Conservation (phyloP, 2,329 filamentous ascomycete genomes). For the Beauveria rudraprayagi region DNA sequence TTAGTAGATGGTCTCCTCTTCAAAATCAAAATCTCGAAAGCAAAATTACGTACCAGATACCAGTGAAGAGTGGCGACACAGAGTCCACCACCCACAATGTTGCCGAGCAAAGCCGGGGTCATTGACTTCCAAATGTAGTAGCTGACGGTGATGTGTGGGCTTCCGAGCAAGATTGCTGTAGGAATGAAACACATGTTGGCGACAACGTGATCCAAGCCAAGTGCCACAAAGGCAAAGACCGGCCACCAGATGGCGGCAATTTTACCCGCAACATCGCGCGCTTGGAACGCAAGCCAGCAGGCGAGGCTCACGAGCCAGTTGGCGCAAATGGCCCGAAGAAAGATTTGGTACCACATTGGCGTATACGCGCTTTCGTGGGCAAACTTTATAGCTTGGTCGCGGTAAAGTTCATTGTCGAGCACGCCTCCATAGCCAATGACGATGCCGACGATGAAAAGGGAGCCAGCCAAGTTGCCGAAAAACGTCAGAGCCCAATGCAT, state of each 20-base stretch:
- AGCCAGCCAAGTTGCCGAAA: conserved; percentile 38
- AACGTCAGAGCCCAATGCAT: conserved; percentile 34
- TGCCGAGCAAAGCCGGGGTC: conserved; percentile 42
- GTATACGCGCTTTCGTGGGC: conserved; percentile 38
- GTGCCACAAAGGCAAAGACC: conserved; percentile 42
- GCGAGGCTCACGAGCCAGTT: conserved; percentile 50
- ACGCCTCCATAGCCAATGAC: conserved; percentile 40
- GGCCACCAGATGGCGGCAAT: conserved; percentile 47
- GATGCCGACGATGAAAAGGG: conserved; percentile 37
- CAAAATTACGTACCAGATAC: conserved; percentile 5
- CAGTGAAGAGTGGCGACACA: conserved; percentile 35
- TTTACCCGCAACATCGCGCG: conserved; percentile 42
- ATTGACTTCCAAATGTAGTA: conserved; percentile 49
- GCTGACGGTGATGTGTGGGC: conserved; percentile 33
- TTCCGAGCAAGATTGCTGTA: conserved; percentile 38
- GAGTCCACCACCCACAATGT: conserved; percentile 41
- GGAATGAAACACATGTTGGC: conserved; percentile 47
- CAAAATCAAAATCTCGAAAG: too few species aligned
- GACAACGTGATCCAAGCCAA: conserved; percentile 47
- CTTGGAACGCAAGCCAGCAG: conserved; percentile 38
- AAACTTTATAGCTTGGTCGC: conserved; percentile 33
- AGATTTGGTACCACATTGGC: conserved; percentile 42
- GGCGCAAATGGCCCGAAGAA: conserved; percentile 42
- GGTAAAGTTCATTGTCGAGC: conserved; percentile 35
- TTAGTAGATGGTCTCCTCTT: not conserved